These are phyloP conservation scores for Escovopsis sp. DNA, from an alignment of 2,329 filamentous ascomycete genomes.

Conservation along the genomic window DNA sequence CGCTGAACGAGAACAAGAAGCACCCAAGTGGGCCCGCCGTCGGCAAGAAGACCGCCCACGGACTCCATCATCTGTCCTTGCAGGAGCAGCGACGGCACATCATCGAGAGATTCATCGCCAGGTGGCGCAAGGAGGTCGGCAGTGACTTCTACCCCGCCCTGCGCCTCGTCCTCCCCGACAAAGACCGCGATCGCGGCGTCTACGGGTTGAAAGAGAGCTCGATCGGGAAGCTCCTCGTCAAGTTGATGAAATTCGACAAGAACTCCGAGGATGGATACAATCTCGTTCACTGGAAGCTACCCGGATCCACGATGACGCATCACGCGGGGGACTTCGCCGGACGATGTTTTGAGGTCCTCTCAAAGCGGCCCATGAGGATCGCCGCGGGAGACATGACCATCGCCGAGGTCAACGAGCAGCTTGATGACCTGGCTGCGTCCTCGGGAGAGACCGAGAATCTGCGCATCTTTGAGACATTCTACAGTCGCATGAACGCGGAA, in stretches of 20 bases:
- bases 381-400: slow-evolving; percentile 68
- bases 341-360: slow-evolving; percentile 73
- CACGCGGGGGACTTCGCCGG: slow-evolving; percentile 87
- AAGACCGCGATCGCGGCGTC: slow-evolving; percentile 81
- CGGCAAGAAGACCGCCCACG: slow-evolving; percentile 44
- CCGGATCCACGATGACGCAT: slow-evolving; percentile 46
- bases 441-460: slow-evolving; percentile 73
- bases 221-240: slow-evolving; percentile 82
- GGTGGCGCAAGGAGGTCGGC: slow-evolving; percentile 80
- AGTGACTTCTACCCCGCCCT: slow-evolving; percentile 88
- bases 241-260: slow-evolving; percentile 80
- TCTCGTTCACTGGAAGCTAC: slow-evolving; percentile 84
- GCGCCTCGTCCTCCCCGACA: slow-evolving; percentile 80
- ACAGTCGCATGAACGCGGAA: slow-evolving; percentile 80
- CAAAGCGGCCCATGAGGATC: slow-evolving; percentile 64
- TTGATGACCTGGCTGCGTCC: slow-evolving; percentile 64
- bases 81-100: slow-evolving; percentile 69
- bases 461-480: slow-evolving; percentile 70
- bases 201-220: slow-evolving; percentile 89
- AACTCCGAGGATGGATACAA: slow-evolving; percentile 79
- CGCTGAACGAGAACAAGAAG: slow-evolving; percentile 63
- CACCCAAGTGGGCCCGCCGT: slow-evolving; percentile 46
- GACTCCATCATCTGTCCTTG: slow-evolving; percentile 45
- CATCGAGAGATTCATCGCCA: slow-evolving; percentile 71
- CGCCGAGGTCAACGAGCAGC: slow-evolving; percentile 72